These are phyloP conservation scores for Leccinum boreale DNA, from an alignment of 768 basidiomycete genomes.

Conservation along the genomic window DNA sequence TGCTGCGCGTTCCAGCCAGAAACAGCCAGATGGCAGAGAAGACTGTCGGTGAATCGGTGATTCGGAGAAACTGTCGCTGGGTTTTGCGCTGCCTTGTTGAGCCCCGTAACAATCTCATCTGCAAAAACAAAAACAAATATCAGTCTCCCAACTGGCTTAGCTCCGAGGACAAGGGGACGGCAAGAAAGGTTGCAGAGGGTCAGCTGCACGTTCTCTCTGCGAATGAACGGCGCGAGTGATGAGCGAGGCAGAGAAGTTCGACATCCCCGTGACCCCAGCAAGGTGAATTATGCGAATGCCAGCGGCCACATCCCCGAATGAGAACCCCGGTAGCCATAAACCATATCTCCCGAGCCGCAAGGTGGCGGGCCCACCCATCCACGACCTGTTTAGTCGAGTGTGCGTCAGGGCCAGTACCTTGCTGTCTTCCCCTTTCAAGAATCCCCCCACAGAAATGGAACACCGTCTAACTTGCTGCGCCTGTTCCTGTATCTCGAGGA, in stretches of 20 bases:
- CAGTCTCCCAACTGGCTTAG: background rate
- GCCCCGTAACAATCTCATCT: background rate
- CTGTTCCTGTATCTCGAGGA: slow-evolving; percentile 1
- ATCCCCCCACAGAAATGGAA: slow-evolving; percentile 2
- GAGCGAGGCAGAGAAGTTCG: slow-evolving; percentile 20
- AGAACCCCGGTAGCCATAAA: slow-evolving; percentile 6
- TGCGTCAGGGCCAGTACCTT: slow-evolving; percentile 3
- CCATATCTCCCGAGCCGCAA: slow-evolving; percentile 5
- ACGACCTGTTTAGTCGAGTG: slow-evolving; percentile 5
- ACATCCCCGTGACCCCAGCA: slow-evolving; percentile 17
- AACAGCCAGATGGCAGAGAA: background rate
- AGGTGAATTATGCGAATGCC: slow-evolving; percentile 6
- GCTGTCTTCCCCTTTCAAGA: background rate
- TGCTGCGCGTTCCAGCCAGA: background rate
- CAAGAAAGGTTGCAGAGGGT: slow-evolving; percentile 1
- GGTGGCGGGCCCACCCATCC: slow-evolving; percentile 1
- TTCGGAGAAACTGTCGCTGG: slow-evolving; percentile 23
- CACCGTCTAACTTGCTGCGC: background rate
- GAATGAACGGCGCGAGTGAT: slow-evolving; percentile 18
- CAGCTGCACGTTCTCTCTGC: slow-evolving; percentile 9
- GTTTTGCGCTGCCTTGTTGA: slow-evolving; percentile 8
- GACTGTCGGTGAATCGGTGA: slow-evolving; percentile 15
- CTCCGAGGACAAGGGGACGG: slow-evolving; percentile 1
- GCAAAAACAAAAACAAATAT: slow-evolving; percentile 23
- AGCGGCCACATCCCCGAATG: slow-evolving; percentile 10